Percentiles rank a stretch among this genome's conserved stretches.
phyloP scores from a whole-genome alignment of 768 basidiomycete genomes.

The Russula brevipes region DNA sequence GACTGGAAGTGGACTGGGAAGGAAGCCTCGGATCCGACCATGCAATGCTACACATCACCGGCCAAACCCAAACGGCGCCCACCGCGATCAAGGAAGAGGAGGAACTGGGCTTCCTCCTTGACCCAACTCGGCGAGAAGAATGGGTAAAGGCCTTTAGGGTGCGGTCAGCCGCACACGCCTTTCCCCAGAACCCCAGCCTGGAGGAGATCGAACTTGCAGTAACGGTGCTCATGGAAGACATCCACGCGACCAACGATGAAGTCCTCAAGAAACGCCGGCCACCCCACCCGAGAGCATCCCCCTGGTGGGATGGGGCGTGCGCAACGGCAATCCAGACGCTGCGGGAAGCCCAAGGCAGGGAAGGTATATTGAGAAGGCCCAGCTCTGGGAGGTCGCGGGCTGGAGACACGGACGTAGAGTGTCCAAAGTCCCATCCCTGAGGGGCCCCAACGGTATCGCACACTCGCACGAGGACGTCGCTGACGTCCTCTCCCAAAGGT shows the following conservation, averaged over 20 bases:
- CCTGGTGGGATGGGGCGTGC: background rate
- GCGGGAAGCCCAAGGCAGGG: rapidly evolving
- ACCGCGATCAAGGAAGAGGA: rapidly evolving
- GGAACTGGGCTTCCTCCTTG: background rate
- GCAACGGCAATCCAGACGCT: background rate
- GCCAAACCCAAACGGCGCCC: background rate
- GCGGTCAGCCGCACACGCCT: too few relatives aligned
- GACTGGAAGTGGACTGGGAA: background rate
- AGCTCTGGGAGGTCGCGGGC: background rate
- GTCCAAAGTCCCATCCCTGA: background rate
- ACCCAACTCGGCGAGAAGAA: background rate
- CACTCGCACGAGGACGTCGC: background rate
- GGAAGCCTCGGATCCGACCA: background rate
- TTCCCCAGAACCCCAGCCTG: background rate
- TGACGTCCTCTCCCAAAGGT: background rate
- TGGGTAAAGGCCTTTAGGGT: background rate
- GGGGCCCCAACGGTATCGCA: background rate
- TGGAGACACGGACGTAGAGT: background rate
- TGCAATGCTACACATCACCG: background rate
- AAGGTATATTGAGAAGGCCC: background rate
- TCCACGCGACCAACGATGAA: background rate
- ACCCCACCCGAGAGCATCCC: background rate
- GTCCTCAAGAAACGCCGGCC: background rate
- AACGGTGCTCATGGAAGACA: background rate
- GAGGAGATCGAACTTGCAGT: background rate